These are phyloP conservation scores for Agroathelia rolfsii DNA, from an alignment of 1,284 basidiomycete genomes.

Conservation along the genomic window DNA sequence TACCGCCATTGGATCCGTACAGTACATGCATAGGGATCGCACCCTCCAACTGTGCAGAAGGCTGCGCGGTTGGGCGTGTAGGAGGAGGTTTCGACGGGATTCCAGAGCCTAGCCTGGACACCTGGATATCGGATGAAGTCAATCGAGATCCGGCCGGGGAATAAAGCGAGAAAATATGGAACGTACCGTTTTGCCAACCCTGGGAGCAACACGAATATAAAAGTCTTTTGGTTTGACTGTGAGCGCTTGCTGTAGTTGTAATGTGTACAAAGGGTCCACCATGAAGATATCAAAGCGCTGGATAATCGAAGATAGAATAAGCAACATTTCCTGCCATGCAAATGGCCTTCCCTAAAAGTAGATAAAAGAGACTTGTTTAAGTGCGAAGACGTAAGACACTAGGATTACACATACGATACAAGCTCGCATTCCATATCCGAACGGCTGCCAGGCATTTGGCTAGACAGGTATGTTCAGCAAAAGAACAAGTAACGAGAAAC, in stretches of 20 bases:
- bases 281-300: constrained; percentile 35
- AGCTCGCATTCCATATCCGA: constrained; percentile 31
- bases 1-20: constrained; percentile 42
- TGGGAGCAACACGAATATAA: constrained; percentile 29
- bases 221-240: constrained; percentile 39
- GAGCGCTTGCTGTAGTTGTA: constrained; percentile 34
- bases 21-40: constrained; percentile 28
- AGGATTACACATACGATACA: constrained; percentile 27
- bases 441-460: constrained; percentile 38
- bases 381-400: background rate
- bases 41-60: background rate
- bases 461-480: constrained; percentile 4
- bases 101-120: constrained; percentile 6
- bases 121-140: constrained; percentile 12
- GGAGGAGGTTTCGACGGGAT: background rate
- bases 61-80: no score
- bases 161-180: constrained; percentile 3
- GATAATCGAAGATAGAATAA: constrained; percentile 31
- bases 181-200: constrained; percentile 13
- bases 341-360: constrained; percentile 28
- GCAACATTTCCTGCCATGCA: constrained; percentile 37
- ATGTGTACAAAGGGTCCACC: constrained; percentile 31
- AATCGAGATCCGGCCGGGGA: constrained; percentile 6
- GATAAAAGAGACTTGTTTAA: background rate
- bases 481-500: constrained; percentile 1